Base-by-base conservation (phyloP, 176 grass and related monocot genomes). In the Phoenix dactylifera region DNA sequence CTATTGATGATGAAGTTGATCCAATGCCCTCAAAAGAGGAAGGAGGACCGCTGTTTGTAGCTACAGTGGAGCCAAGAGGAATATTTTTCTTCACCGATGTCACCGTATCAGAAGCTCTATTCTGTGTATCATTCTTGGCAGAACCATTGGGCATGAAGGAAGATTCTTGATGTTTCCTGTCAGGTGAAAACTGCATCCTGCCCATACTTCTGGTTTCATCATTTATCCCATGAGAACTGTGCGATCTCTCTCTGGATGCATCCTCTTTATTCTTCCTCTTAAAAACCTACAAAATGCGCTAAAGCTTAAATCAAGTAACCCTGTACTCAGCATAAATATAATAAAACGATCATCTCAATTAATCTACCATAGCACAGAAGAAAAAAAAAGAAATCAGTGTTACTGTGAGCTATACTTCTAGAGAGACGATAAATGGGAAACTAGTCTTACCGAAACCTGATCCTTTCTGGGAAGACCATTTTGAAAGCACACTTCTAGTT, bases 261-360 rank as follows among this genome's bases (percentile, higher is more conserved):
- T 91, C 92, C 52, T 97, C 87, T 80, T 80, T 88, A 52, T 70
- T 80, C 69, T 89, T 83, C 72, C 90, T 97, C 73, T 90, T 97
- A 26, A 84, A 84, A 68, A 86, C 83, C 92, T 97, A 73, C 54
- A 48, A 24, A 20, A 16, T 62, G 18, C 74, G 25, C n/a, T 26
- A 72, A 56, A 79, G 63, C 62, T 24, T 73, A 59, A 30, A 67
- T 67, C 67, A 24, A 32, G 29, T 26, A 23, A 69, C 54, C 6
- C 28, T 56, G 51, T 20, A 62, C 22, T 68, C 15, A 74, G 25
- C 29, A 32, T 7, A 32, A 32, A 32, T 32, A 32, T 32, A 32
- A 32, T 7, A 32, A 32, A 32, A 32, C 5, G 29, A 32, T 32
- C 5, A 6, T 32, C 5, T 5, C 5, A 32, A 32, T 32, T 6